Conservation (phyloP, 495 filamentous ascomycete genomes). For the Penicillium parvum region DNA sequence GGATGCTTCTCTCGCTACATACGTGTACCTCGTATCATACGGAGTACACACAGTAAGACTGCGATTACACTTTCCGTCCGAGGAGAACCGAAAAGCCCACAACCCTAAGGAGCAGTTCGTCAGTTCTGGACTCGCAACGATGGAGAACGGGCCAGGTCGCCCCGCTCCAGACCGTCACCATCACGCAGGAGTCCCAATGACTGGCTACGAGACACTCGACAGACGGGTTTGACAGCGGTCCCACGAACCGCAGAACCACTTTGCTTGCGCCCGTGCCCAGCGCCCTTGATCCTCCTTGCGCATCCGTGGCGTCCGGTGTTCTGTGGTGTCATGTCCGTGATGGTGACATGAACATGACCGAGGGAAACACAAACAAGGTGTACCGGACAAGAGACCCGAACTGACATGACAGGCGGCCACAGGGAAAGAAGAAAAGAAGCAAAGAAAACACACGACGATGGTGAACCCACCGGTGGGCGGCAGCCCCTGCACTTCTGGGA, state of each 20-base stretch:
- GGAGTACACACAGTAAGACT: background rate
- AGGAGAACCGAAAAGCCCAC: background rate
- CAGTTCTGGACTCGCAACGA: conserved; percentile 9
- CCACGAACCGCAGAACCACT: conserved; percentile 19
- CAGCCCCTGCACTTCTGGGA: background rate
- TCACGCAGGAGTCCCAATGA: conserved; percentile 2
- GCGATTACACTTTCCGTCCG: background rate
- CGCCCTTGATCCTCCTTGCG: background rate
- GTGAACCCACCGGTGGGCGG: background rate
- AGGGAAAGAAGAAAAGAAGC: too few species aligned
- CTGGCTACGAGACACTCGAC: conserved; percentile 7
- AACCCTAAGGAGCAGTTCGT: conserved; percentile 1
- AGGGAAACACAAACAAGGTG: background rate
- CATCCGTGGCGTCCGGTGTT: conserved; percentile 1
- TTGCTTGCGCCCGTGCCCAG: background rate
- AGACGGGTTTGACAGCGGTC: conserved; percentile 16
- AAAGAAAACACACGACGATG: too few species aligned
- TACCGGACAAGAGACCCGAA: conserved; percentile 2
- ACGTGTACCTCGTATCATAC: too few species aligned
- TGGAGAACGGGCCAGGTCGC: conserved; percentile 12
- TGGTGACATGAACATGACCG: background rate
- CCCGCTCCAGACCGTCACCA: conserved; percentile 8
- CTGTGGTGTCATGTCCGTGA: background rate
- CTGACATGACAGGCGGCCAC: too few species aligned
- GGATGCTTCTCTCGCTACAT: too few species aligned